phyloP scores from a whole-genome alignment of 1,139 yeast genomes.

The Lodderomyces orthopsilosis region DNA sequence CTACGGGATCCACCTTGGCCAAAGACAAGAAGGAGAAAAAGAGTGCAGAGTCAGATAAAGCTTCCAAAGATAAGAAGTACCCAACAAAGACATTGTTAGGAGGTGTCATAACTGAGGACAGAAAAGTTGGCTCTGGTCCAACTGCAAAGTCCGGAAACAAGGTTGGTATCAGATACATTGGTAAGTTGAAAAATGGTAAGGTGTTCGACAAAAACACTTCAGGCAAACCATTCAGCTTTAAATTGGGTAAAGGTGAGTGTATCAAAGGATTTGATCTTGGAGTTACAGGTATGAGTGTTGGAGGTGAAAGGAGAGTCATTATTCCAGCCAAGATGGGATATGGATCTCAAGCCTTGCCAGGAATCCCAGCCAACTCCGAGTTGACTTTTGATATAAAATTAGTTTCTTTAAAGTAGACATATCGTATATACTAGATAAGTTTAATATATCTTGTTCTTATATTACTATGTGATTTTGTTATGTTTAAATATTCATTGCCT shows the following conservation, averaged over 20 bases:
- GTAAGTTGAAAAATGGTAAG: slow-evolving; percentile 94
- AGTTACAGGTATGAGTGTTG: slow-evolving; percentile 97
- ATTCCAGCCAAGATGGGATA: slow-evolving; percentile 97
- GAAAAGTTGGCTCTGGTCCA: slow-evolving; percentile 84
- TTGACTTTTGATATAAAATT: slow-evolving; percentile 94
- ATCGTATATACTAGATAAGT: no score
- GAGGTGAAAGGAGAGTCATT: slow-evolving; percentile 97
- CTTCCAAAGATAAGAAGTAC: slow-evolving; percentile 36
- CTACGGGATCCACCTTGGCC: slow-evolving; percentile 54
- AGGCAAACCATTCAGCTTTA: slow-evolving; percentile 92
- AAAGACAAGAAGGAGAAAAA: slow-evolving; percentile 25
- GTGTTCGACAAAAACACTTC: slow-evolving; percentile 95
- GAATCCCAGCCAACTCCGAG: slow-evolving; percentile 96
- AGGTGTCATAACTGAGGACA: slow-evolving; percentile 91
- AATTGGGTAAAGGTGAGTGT: slow-evolving; percentile 95
- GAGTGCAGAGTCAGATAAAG: slow-evolving; percentile 24
- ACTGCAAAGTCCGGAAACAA: slow-evolving; percentile 84
- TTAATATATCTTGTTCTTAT: no score
- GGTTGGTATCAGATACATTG: slow-evolving; percentile 96
- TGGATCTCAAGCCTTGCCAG: slow-evolving; percentile 92
- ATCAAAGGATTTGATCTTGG: slow-evolving; percentile 99
- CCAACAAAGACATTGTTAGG: slow-evolving; percentile 83
- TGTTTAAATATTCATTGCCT: not conserved
- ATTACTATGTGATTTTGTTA: no score
- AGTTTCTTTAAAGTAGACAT: slow-evolving; percentile 77